phyloP scores from a whole-genome alignment of 768 basidiomycete genomes.

The Termitomyces sp. region DNA sequence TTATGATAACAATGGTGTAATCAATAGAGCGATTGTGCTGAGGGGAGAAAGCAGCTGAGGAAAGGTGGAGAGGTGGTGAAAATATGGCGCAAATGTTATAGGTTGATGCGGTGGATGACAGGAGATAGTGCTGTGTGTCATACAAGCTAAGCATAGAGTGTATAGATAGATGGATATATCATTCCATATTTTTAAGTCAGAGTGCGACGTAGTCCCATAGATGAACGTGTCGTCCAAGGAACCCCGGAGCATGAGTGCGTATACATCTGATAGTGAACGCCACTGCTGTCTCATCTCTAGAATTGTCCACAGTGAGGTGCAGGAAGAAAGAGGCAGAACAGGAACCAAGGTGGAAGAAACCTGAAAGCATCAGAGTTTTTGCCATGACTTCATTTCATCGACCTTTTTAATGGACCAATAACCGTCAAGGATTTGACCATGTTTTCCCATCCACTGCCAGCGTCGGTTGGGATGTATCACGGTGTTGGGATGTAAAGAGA shows the following conservation, averaged over 20 bases:
- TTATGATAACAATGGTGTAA: no score
- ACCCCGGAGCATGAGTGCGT: neutral
- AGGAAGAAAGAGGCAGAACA: neutral
- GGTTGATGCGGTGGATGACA: neutral
- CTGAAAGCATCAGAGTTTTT: neutral
- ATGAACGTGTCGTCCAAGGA: neutral
- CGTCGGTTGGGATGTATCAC: conserved; percentile 59
- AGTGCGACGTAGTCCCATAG: neutral
- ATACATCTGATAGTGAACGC: neutral
- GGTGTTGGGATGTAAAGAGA: conserved; percentile 71
- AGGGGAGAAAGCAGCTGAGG: neutral
- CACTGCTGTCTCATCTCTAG: neutral
- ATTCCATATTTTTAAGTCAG: neutral
- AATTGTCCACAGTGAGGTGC: neutral
- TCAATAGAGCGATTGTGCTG: neutral
- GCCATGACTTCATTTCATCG: neutral
- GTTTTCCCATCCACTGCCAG: conserved; percentile 87
- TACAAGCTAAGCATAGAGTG: neutral
- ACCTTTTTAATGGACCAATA: conserved; percentile 4
- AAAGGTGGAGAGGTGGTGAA: neutral
- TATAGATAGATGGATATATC: neutral
- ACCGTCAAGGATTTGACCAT: conserved; percentile 61
- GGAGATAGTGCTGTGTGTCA: no score
- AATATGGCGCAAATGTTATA: neutral
- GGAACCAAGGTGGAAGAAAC: neutral